These are phyloP conservation scores for Cladosporium sp. DNA, from an alignment of 2,329 filamentous ascomycete species.

Conservation along the genomic window DNA sequence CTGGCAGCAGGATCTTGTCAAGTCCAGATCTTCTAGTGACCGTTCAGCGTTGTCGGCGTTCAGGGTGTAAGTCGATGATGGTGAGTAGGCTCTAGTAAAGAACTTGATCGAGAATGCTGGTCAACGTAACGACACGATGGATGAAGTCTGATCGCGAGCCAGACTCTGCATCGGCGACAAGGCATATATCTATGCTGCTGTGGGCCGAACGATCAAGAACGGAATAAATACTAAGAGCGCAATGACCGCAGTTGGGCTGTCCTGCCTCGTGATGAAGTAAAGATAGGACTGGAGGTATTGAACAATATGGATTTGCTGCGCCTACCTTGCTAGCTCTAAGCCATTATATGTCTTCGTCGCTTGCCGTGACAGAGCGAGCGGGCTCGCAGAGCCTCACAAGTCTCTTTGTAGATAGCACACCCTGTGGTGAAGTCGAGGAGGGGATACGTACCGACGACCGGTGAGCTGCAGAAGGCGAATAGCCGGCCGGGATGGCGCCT, in stretches of 20 bases:
- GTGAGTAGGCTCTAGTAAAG: no score
- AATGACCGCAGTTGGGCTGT: background rate
- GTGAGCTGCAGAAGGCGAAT: background rate
- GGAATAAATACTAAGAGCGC: background rate
- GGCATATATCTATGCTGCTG: background rate
- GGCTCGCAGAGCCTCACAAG: conserved; percentile 8
- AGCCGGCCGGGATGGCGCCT: background rate
- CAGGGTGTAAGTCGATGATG: no score
- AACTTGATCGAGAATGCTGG: no score
- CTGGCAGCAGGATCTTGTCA: no score
- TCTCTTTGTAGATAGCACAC: background rate
- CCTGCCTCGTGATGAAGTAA: background rate
- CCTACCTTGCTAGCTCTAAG: conserved; percentile 3
- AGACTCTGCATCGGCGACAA: background rate
- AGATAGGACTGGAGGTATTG: background rate
- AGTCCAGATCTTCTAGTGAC: no score
- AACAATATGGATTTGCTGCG: background rate
- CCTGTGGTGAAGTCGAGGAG: background rate
- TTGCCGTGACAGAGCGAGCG: background rate
- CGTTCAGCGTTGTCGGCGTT: no score
- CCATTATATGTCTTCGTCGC: conserved; percentile 12
- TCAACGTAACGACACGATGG: no score
- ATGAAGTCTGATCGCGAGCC: background rate
- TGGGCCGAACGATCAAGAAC: background rate
- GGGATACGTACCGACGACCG: background rate